phyloP scores from a whole-genome alignment of 257 asterid species.

The Dorcoceras hygrometricum region DNA sequence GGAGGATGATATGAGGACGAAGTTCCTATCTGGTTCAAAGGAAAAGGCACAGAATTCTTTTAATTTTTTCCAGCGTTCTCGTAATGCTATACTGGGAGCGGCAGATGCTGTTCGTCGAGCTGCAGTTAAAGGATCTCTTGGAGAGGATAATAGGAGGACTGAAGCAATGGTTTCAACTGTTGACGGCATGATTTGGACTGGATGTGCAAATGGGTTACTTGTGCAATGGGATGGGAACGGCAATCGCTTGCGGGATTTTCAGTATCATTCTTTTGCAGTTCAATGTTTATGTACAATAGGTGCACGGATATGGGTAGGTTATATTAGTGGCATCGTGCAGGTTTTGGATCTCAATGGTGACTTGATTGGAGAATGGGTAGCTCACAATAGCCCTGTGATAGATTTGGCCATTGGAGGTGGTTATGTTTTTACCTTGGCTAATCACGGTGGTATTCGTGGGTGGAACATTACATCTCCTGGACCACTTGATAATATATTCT shows the following conservation, averaged over 20 bases:
- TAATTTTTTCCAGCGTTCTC: slow-evolving; percentile 92
- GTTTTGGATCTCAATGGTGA: slow-evolving; percentile 84
- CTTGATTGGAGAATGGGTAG: slow-evolving; percentile 83
- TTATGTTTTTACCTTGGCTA: slow-evolving; percentile 71
- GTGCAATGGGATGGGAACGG: slow-evolving; percentile 94
- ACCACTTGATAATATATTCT: slow-evolving; percentile 61
- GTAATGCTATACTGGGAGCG: slow-evolving; percentile 93
- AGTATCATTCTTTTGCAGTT: slow-evolving; percentile 63
- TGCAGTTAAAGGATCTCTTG: slow-evolving; percentile 74
- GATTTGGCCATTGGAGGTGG: slow-evolving; percentile 71
- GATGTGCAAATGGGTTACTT: slow-evolving; percentile 84
- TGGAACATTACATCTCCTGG: slow-evolving; percentile 92
- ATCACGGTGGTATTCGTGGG: slow-evolving; percentile 98
- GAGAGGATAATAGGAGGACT: slow-evolving; percentile 77
- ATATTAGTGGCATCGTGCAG: slow-evolving; percentile 75
- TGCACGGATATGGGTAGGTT: slow-evolving; percentile 85
- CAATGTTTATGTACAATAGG: slow-evolving; percentile 73
- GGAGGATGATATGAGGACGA: slow-evolving; percentile 75
- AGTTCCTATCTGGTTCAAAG: slow-evolving; percentile 45
- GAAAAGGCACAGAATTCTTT: slow-evolving; percentile 67
- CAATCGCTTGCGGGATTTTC: slow-evolving; percentile 68
- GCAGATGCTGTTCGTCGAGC: slow-evolving; percentile 99
- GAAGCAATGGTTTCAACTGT: slow-evolving; percentile 68
- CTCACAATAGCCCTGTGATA: slow-evolving; percentile 72
- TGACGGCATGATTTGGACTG: slow-evolving; percentile 90